phyloP scores from a whole-genome alignment of 805 yeast species.

The Peterozyma toletana region DNA sequence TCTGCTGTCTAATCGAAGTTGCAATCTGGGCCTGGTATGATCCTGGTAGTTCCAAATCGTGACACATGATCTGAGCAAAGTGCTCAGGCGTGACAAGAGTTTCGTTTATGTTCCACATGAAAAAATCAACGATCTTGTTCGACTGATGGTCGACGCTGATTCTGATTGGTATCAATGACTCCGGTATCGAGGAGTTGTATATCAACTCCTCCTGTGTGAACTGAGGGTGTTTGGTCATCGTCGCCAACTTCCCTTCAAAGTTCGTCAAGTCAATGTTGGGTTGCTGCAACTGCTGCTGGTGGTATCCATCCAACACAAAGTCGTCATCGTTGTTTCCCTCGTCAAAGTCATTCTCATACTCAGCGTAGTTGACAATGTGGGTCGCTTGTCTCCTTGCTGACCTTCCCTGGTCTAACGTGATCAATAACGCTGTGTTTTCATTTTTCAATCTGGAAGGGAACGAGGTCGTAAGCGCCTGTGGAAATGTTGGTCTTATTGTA shows the following conservation, averaged over 20 bases:
- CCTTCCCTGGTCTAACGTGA: constrained; percentile 71
- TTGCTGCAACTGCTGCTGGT: constrained; percentile 9
- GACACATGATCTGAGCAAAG: constrained; percentile 67
- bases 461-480: constrained; percentile 80
- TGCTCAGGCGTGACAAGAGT: constrained; percentile 62
- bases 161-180: constrained; percentile 58
- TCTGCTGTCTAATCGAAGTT: constrained; percentile 68
- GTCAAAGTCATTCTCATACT: constrained; percentile 55
- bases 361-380: constrained; percentile 75
- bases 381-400: constrained; percentile 65
- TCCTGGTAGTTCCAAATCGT: constrained; percentile 76
- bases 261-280: constrained; percentile 23
- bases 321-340: constrained; percentile 17
- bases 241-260: constrained; percentile 30
- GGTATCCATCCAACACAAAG: constrained; percentile 15
- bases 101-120: constrained; percentile 71
- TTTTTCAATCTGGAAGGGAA: constrained; percentile 66
- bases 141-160: constrained; percentile 53
- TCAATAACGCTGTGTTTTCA: constrained; percentile 64
- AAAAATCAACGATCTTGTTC: constrained; percentile 50
- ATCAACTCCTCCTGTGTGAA: constrained; percentile 25
- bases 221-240: constrained; percentile 25
- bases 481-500: constrained; percentile 29
- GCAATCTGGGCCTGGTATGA: constrained; percentile 57
- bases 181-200: constrained; percentile 28